These are phyloP conservation scores for Solanum piurae DNA, from an alignment of 257 asterid species.

Conservation along the genomic window DNA sequence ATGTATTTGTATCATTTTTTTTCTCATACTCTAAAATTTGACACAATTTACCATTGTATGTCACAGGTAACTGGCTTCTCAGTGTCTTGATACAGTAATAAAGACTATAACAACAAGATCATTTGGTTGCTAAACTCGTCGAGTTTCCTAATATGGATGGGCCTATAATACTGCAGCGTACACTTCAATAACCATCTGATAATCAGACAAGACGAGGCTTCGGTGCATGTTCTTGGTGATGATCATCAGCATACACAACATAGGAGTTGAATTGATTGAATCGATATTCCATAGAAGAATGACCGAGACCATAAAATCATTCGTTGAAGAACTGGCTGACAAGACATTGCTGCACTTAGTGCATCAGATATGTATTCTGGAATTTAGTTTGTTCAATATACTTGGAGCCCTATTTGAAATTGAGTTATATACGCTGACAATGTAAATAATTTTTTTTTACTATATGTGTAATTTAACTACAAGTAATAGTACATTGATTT, in stretches of 20 bases:
- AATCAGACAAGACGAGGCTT: neutral
- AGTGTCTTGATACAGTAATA: neutral
- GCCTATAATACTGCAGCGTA: neutral
- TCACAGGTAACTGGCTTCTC: neutral
- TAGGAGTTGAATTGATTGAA: neutral
- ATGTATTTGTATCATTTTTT: neutral
- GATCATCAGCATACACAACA: neutral
- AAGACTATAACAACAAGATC: neutral
- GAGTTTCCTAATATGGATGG: neutral
- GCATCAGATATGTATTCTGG: neutral
- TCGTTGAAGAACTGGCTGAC: neutral
- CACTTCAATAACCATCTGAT: neutral
- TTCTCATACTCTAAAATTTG: neutral
- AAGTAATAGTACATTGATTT: neutral
- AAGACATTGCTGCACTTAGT: neutral
- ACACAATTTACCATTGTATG: neutral
- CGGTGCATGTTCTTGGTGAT: neutral
- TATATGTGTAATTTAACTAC: neutral
- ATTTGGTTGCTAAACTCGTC: neutral
- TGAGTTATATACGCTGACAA: fast-evolving
- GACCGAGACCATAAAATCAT: neutral
- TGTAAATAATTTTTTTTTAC: neutral
- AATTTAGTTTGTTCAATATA: neutral
- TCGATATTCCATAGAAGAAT: neutral
- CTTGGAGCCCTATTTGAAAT: neutral